Base-by-base conservation (phyloP, 192 early-diverging fungal genomes). In the Chytriomyces sp. region DNA sequence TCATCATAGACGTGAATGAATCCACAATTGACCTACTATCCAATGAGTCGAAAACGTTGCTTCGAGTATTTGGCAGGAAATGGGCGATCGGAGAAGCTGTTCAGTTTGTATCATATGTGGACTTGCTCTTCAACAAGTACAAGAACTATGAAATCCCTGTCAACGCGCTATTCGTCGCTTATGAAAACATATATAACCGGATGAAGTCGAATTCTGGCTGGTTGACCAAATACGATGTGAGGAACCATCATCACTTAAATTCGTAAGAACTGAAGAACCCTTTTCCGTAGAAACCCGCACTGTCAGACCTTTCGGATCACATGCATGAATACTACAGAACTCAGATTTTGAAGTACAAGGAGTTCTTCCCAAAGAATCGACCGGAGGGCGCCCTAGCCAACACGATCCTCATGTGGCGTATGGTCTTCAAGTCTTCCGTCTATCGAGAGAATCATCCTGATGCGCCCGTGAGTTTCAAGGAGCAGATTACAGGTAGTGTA, bases 351-450 rank as follows among this genome's bases (percentile, higher is more conserved):
- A 84, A 85, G 64, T 85, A 85, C 72, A 79, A 77, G 61, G 84
- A 85, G 68, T 77, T 80, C 17, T 85, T 68, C 61, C 83, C 84
- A 14, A 85, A 85, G 66, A 82, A 84, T 67, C 52, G 78, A 39
- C 84, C 84, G 12, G 55, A 57, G 17, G 72, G 74, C 34, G 84
- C 78, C 4, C 59, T 85, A 31, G 78, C 74, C 39, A 79, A 75
- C 14, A 79, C 83, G 28, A 75, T 85, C 33, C 65, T 85, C 39
- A 64, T 85, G 38, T 64, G 82, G 55, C 75, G 84, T 34, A 85
- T 85, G 84, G 85, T 85, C 19, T 71, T 69, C 64, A 74, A 76
- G 49, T 62, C 59, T 38, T 62, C 71, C 22, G 68, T 80, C 5
- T 85, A 77, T 55, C 74, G 75, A 25, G 76, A 85, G 26, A 55